phyloP scores from a whole-genome alignment of 2,329 filamentous ascomycete genomes.

The Arthroderma uncinatum region DNA sequence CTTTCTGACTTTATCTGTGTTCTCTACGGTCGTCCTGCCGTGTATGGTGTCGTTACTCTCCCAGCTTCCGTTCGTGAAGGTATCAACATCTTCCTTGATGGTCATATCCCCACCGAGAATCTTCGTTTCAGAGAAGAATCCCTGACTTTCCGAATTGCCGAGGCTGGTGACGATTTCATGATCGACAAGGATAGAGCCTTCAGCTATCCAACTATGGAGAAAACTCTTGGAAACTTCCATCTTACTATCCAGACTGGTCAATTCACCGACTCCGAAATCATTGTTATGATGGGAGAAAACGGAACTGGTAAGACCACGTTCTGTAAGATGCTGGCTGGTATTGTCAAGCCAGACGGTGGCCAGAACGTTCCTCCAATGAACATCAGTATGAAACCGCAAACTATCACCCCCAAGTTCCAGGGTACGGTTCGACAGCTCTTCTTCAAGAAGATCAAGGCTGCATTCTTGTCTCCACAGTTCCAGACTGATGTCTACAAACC shows the following conservation, averaged over 20 bases:
- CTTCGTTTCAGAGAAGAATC: constrained; percentile 96
- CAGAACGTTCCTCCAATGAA: constrained; percentile 80
- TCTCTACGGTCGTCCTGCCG: constrained; percentile 85
- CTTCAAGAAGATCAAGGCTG: constrained; percentile 98
- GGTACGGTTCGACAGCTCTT: constrained; percentile 95
- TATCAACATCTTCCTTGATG: constrained; percentile 98
- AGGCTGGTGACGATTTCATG: constrained; percentile 78
- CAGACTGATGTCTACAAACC: constrained; percentile 99
- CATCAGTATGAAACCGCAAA: constrained; percentile 99
- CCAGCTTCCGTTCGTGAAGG: constrained; percentile 94
- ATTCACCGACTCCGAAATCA: constrained; percentile 96
- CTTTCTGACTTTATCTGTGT: constrained; percentile 98
- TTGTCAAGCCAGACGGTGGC: constrained; percentile 75
- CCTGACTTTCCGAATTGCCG: constrained; percentile 85
- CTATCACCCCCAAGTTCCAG: constrained; percentile 95
- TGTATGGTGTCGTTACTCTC: constrained; percentile 95
- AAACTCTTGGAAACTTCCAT: constrained; percentile 81
- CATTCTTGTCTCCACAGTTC: constrained; percentile 94
- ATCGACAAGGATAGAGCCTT: constrained; percentile 77
- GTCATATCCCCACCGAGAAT: constrained; percentile 96
- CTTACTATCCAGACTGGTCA: constrained; percentile 68
- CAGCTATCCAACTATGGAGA: constrained; percentile 79
- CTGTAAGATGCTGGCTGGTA: constrained; percentile 89
- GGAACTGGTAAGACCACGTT: constrained; percentile 99
- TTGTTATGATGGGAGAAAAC: constrained; percentile 99